Conservation (phyloP, 306 rosid species). For the Potentilla sterilis region DNA sequence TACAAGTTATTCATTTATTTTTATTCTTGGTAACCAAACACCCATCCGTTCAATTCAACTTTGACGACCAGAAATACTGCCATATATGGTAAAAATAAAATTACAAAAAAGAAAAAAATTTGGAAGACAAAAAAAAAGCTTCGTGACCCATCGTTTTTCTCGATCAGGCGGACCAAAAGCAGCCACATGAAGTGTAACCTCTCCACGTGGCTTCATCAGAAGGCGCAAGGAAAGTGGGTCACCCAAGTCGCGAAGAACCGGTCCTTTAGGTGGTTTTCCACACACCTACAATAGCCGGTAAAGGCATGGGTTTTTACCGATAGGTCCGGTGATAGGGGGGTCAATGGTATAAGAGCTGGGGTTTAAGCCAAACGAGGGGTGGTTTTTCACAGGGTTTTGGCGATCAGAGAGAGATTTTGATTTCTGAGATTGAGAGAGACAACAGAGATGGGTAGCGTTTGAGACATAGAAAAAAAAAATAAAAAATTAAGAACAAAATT, state of each 20-base stretch:
- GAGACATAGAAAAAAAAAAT: neutral
- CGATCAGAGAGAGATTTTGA: conserved; percentile 34
- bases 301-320: conserved; percentile 33
- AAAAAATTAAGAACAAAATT: conserved; percentile 1
- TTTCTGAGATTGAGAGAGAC: conserved; percentile 2
- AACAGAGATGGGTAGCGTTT: conserved; percentile 33
- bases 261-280: conserved; percentile 52
- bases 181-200: conserved; percentile 29
- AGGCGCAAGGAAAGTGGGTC: conserved; percentile 29
- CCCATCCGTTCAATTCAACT: conserved; percentile 8
- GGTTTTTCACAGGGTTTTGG: conserved; percentile 76
- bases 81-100: neutral
- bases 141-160: conserved; percentile 66
- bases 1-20: neutral
- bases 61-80: conserved; percentile 4
- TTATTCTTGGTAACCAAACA: conserved; percentile 29
- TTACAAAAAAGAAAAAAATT: neutral
- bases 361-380: conserved; percentile 57
- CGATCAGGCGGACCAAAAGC: conserved; percentile 60
- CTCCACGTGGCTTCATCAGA: conserved; percentile 52
- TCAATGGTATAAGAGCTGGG: conserved; percentile 72
- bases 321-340: conserved; percentile 50
- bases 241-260: conserved; percentile 60
- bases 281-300: conserved; percentile 54
- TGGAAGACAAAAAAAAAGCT: neutral